Evolutionary conservation across 306 rosid species (phyloP), one percentile per base, ranked within the genome.

Genomic region (Medicago lupulina): DNA sequence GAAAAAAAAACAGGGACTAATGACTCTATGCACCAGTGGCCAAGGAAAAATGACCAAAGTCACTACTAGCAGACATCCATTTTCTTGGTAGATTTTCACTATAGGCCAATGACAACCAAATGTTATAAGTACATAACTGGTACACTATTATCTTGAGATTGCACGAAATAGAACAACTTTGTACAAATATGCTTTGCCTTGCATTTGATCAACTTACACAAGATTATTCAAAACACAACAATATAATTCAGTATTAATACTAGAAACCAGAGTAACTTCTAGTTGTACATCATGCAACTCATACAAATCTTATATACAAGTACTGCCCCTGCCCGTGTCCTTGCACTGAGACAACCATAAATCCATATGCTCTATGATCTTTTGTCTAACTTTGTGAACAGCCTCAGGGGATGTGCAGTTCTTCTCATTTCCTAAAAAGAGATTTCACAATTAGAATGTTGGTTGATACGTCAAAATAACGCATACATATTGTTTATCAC

Each of bases 321-420:
- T 71, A 77, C 83, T 65, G 46, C 80, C 78, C 79, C 83, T 65
- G 46, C 80, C 78, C 1, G 65, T 6, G 74, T 67, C 79, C 31
- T 80, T 76, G 72, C 97, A 93, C 80, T 88, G 76, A n/a, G 97
- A 91, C 58, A 93, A 78, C 98, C 98, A 93, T 73, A 93, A 62
- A 77, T 93, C 96, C 49, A 93, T 84, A 70, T 91, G 82, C 36
- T 88, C 93, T 55, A 84, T 78, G 62, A 93, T 84, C 83, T 93
- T 85, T 76, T 88, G 93, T 90, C 98, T 89, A 17, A 84, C 90
- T 86, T 93, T 89, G 77, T 73, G 81, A 57, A 93, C 97, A 53
- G 96, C 92, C 43, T 85, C 98, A 2, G 97, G 93, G 14, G 87
- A 84, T 79, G 90, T 70, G 86, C 98, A 93, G 18, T 91, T 91